A percentile compares a stretch with the other conserved stretches of the same genome.
Evolutionary conservation across 2,329 filamentous ascomycete genomes (phyloP).

Genomic region (Aspergillus piperis): DNA sequence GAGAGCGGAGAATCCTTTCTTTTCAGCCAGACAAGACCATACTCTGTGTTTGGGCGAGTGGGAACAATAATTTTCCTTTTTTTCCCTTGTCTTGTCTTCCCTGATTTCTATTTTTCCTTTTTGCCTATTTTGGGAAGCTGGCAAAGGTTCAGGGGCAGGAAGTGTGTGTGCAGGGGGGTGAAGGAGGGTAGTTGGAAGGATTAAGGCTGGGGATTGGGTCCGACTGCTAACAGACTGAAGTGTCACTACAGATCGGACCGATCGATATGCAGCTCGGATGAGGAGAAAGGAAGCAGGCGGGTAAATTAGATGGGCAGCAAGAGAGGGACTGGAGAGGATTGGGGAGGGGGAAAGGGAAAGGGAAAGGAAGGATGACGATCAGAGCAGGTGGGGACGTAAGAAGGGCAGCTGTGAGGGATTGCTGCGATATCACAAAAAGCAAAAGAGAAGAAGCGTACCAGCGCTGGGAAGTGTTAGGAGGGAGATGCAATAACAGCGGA

Average conservation of each 20-base stretch:
- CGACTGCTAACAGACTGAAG: slow-evolving; percentile 20
- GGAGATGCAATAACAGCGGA: slow-evolving; percentile 5
- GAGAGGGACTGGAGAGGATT: slow-evolving; percentile 16
- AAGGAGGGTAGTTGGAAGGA: background rate
- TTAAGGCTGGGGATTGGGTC: slow-evolving; percentile 9
- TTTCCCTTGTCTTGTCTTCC: slow-evolving; percentile 4
- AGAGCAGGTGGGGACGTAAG: slow-evolving; percentile 7
- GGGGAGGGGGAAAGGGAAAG: slow-evolving; percentile 9
- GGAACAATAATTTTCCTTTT: slow-evolving; percentile 5
- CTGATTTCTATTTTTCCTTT: background rate
- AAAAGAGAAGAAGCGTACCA: slow-evolving; percentile 23
- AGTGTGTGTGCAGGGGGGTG: slow-evolving; percentile 1
- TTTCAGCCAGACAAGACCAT: slow-evolving; percentile 41
- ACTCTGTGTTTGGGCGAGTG: slow-evolving; percentile 22
- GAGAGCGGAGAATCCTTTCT: slow-evolving; percentile 13
- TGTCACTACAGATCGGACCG: slow-evolving; percentile 24
- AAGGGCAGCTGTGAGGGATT: slow-evolving; percentile 6
- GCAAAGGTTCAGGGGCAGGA: slow-evolving; percentile 10
- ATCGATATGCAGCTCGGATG: slow-evolving; percentile 20
- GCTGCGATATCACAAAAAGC: slow-evolving; percentile 10
- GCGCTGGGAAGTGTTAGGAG: slow-evolving; percentile 13
- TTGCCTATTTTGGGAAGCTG: background rate
- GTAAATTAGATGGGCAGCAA: slow-evolving; percentile 17
- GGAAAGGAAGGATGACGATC: slow-evolving; percentile 11
- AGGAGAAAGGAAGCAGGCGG: slow-evolving; percentile 13